A percentile compares a stretch with the other conserved stretches of the same genome.
These are phyloP conservation scores for Penicillium cosmopolitanum DNA, from an alignment of 495 filamentous ascomycete species.

Conservation along the genomic window DNA sequence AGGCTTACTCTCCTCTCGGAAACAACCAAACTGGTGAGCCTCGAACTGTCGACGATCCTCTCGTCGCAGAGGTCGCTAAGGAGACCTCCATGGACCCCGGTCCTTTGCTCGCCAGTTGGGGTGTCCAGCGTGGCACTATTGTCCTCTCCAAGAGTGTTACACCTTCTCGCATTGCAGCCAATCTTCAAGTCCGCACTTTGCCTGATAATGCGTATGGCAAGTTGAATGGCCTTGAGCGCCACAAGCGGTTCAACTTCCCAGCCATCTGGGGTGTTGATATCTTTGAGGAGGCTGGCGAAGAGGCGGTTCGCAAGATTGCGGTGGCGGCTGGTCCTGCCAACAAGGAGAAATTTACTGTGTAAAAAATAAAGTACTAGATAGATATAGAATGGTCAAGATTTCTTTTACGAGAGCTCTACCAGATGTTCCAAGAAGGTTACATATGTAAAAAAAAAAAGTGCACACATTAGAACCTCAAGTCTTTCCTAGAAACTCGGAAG, in stretches of 20 bases:
- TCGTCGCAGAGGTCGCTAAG: conserved; percentile 40
- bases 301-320: conserved; percentile 27
- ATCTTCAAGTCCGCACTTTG: conserved; percentile 34
- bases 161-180: conserved; percentile 46
- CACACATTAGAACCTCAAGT: too few relatives aligned
- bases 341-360: conserved; percentile 34
- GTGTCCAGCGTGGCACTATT: conserved; percentile 52
- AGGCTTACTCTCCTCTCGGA: conserved; percentile 63
- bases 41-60: conserved; percentile 41
- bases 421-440: too few relatives aligned
- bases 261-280: conserved; percentile 44
- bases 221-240: conserved; percentile 31
- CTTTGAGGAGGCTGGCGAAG: conserved; percentile 36
- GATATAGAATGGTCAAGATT: not conserved
- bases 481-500: too few relatives aligned
- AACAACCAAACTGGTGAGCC: conserved; percentile 47
- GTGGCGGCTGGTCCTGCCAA: conserved; percentile 23
- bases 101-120: conserved; percentile 50
- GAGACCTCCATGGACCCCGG: conserved; percentile 41
- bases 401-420: too few relatives aligned
- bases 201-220: conserved; percentile 41
- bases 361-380: not conserved
- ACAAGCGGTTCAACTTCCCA: conserved; percentile 47
- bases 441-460: too few relatives aligned
- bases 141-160: conserved; percentile 56